Evolutionary conservation across 129 eudicot genomes (phyloP), one percentile per base, ranked within the genome.

Genomic region (Flaveria bidentis): DNA sequence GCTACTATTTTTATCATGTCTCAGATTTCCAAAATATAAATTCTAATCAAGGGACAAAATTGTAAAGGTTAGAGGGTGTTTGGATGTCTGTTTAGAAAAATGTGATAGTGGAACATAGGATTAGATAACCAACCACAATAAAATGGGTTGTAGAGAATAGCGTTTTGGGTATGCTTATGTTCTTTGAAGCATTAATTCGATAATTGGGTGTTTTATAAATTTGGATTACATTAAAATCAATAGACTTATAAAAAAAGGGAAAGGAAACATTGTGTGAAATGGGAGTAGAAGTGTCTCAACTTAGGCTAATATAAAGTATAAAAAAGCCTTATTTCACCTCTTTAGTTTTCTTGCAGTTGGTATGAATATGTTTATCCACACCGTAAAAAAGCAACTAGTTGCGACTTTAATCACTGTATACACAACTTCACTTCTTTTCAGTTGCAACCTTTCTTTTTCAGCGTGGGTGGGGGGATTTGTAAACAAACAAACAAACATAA

Each of bases 111-210:
- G 12, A 12, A 58, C 0, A 2, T 23, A 57, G 6, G 15, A 57
- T 57, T 9, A 55, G 61, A n/a, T 55, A 55, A 55, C 18, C 26
- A 17, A 17, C 61, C 10, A 0, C 10, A 57, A 22, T 57, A 57
- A 22, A 57, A 57, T 57, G 64, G 30, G 28, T 57, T 57, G 60
- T 52, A 52, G 60, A 52, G 60, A 52, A n/a, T 16, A 52, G 22
- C 17, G 33, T 57, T 60, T 60, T 60, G 41, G 67, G 14, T 26
- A 14, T 20, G 33, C 10, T 26, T 61, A 25, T 25, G 42, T 26
- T 26, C 42, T 25, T 61, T 61, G 42, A 61, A 61, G 67, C 67
- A 61, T 11, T 26, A 11, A 57, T 20, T 57, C 22, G 63, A 56
- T 20, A 22, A 56, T 56, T 9, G 26, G 26, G 4, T 14, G n/a